Percentiles rank a stretch among this genome's conserved stretches.
Conservation (phyloP, 2,329 filamentous ascomycete genomes). For the Ophiostoma ips region DNA sequence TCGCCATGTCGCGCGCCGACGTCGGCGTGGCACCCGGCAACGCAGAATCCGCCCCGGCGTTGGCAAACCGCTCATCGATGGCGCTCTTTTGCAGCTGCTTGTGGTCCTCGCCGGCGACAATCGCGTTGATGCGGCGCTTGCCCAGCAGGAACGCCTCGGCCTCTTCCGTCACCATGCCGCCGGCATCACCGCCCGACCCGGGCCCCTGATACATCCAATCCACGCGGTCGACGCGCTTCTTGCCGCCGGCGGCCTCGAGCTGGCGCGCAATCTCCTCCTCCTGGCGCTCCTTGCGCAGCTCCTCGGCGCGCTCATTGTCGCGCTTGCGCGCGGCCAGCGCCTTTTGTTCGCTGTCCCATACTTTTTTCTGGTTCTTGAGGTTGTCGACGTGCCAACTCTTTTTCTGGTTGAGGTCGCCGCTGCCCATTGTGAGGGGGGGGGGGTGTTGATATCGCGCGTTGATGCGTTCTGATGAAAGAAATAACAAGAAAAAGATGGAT, state of each 20-base stretch:
- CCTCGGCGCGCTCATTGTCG: slow-evolving; percentile 80
- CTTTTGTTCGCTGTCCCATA: slow-evolving; percentile 84
- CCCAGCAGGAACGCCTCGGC: slow-evolving; percentile 88
- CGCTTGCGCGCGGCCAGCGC: slow-evolving; percentile 90
- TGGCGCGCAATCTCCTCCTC: slow-evolving; percentile 84
- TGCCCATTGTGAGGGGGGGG: slow-evolving; percentile 45
- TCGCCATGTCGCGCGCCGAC: slow-evolving; percentile 61
- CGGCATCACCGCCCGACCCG: slow-evolving; percentile 51
- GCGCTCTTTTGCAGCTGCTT: slow-evolving; percentile 69
- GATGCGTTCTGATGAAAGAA: background rate
- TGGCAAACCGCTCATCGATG: slow-evolving; percentile 39
- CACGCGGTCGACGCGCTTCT: slow-evolving; percentile 66
- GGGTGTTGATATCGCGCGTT: too few relatives aligned
- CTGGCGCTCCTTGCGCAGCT: slow-evolving; percentile 83
- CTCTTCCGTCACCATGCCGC: slow-evolving; percentile 63
- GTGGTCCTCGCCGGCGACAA: slow-evolving; percentile 64
- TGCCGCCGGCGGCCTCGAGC: slow-evolving; percentile 77
- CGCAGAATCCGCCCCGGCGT: background rate
- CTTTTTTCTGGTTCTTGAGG: slow-evolving; percentile 77
- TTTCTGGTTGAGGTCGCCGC: slow-evolving; percentile 86
- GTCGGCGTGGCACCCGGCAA: slow-evolving; percentile 25
- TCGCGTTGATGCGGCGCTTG: slow-evolving; percentile 77
- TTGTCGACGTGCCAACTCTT: slow-evolving; percentile 89
- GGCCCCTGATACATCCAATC: slow-evolving; percentile 98
- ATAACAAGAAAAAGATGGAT: background rate